Percentiles rank a stretch among this genome's conserved stretches.
phyloP scores from a whole-genome alignment of 371 early-diverging fungal species.

The Mucor velutinosus region DNA sequence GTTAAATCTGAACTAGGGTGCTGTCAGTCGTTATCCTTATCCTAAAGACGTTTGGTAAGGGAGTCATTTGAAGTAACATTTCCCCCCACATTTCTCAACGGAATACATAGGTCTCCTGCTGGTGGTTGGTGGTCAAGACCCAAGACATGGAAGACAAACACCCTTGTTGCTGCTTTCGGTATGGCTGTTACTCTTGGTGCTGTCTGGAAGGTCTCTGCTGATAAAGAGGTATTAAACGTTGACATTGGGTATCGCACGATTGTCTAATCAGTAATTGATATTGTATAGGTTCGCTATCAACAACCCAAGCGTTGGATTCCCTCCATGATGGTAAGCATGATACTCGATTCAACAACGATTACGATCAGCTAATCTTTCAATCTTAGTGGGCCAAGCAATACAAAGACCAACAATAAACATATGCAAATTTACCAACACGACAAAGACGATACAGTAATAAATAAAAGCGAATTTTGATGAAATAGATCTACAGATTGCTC shows the following conservation, averaged over 20 bases:
- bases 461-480: not conserved
- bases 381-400: constrained; percentile 78
- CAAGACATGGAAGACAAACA: constrained; percentile 80
- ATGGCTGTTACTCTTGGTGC: constrained; percentile 64
- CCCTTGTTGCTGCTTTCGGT: constrained; percentile 69
- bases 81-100: not conserved
- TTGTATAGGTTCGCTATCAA: constrained; percentile 54
- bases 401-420: constrained; percentile 48
- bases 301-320: constrained; percentile 83
- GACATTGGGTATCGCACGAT: not conserved
- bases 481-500: not conserved
- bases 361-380: not conserved
- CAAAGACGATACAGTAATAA: not conserved
- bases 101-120: constrained; percentile 62
- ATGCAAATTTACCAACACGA: not conserved
- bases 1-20: constrained; percentile 18
- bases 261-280: not conserved
- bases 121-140: constrained; percentile 94
- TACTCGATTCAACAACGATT: not conserved
- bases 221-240: constrained; percentile 66
- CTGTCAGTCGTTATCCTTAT: constrained; percentile 56
- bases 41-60: constrained; percentile 56
- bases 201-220: constrained; percentile 80
- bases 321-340: constrained; percentile 65
- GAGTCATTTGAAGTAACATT: not conserved